Conservation (phyloP, 345 rosid species). For the Melaleuca alternifolia region DNA sequence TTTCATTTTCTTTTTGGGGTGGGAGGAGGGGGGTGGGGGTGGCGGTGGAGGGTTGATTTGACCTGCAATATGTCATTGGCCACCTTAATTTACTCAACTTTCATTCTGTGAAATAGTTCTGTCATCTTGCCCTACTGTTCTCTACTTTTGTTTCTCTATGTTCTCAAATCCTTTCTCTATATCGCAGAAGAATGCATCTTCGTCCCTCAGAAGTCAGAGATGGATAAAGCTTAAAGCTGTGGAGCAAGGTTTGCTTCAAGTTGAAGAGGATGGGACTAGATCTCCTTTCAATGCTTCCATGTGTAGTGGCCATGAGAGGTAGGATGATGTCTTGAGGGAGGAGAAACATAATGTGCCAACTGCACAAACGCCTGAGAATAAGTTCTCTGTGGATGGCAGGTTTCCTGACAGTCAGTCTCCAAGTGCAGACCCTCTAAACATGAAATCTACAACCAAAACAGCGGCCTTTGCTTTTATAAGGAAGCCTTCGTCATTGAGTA, state of each 20-base stretch:
- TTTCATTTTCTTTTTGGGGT: too few species aligned
- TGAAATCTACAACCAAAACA: conserved; percentile 1
- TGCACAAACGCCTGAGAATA: background rate
- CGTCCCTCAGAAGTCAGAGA: background rate
- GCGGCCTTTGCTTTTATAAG: conserved; percentile 65
- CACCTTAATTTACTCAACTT: background rate
- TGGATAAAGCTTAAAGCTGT: background rate
- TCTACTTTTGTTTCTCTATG: background rate
- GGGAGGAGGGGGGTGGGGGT: too few species aligned
- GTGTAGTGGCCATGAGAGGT: background rate
- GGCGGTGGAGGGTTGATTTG: background rate
- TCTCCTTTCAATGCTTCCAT: background rate
- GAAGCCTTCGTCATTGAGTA: conserved; percentile 22
- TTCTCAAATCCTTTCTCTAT: background rate
- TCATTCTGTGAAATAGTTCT: background rate
- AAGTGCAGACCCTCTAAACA: background rate
- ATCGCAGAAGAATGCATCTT: background rate
- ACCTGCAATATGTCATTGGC: background rate
- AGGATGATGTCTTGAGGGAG: background rate
- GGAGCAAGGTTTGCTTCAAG: background rate
- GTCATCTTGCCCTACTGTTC: background rate
- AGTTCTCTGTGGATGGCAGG: background rate
- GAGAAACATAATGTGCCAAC: conserved; percentile 1
- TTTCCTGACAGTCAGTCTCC: background rate
- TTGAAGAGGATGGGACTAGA: background rate